Base-by-base conservation (phyloP, 441 rosid genomes). In the Bruguiera hainesii region DNA sequence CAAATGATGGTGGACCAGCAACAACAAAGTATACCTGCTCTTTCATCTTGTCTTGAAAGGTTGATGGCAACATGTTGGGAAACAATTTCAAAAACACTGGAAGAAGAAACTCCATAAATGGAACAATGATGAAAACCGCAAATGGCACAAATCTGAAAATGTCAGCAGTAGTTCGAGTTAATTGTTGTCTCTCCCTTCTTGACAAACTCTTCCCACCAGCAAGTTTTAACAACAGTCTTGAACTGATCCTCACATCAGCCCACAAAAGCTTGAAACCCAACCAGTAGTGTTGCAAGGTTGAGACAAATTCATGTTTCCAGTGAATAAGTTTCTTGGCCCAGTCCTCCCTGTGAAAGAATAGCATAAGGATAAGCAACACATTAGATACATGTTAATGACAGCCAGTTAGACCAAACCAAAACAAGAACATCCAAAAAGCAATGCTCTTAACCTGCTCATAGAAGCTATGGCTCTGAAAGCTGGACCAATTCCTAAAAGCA, bases 21-120 rank as follows among this genome's bases (percentile, higher is more conserved):
- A 53, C 28, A 55, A 85, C 85, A 67, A 86, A 90, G 9, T 89
- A 89, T 83, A 94, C 99, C 99, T 94, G 87, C 78, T 94, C 96
- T 85, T 86, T 91, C 99, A 94, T 94, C 83, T 86, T 94, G 84
- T 94, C 99, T 76, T 94, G 98, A 79, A 94, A 94, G 53, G 98
- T 94, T 62, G 99, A 94, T 16, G 99, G 99, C 76, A 94, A 76
- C 99, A 94, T 89, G 80, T 89, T 94, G 59, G 99, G 99, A 73
- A 94, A 94, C 66, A 91, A 51, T 78, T 88, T 88, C 63, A 94
- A 82, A 78, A 89, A 86, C 52, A 94, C 86, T 0, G 98, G 98
- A 10, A 92, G 85, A 65, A 92, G 76, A 71, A 92, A 92, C 75
- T 92, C 98, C 96, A 92, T 92, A 76, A 92, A 92, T 11, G 98